A percentile compares a stretch with the other conserved stretches of the same genome.
These are phyloP conservation scores for Castanea crenata DNA, from an alignment of 306 rosid genomes.

Conservation along the genomic window DNA sequence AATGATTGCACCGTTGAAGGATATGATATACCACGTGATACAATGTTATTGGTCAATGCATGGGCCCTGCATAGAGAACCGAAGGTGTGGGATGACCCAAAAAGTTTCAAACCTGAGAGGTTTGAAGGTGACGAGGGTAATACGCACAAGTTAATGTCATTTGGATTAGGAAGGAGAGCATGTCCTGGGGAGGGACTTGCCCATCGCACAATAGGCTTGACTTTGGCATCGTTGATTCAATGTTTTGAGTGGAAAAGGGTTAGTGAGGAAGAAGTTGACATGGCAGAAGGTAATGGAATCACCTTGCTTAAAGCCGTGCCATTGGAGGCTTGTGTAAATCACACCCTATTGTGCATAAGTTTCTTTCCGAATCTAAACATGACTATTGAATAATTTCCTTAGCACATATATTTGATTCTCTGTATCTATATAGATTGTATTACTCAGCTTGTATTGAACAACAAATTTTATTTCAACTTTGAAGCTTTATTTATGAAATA, in stretches of 20 bases:
- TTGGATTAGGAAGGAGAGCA: slow-evolving; percentile 17
- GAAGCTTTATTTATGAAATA: neutral
- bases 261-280: slow-evolving; percentile 22
- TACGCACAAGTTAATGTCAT: slow-evolving; percentile 18
- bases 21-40: neutral
- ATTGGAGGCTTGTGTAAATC: slow-evolving; percentile 38
- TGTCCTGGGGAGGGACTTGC: neutral
- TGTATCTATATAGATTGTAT: too few relatives aligned
- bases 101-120: slow-evolving; percentile 34
- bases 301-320: slow-evolving; percentile 36
- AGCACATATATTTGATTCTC: too few relatives aligned
- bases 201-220: neutral
- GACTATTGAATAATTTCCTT: neutral
- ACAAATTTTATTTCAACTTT: neutral
- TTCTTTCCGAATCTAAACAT: neutral
- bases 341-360: slow-evolving; percentile 2
- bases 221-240: slow-evolving; percentile 37
- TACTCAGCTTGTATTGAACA: too few relatives aligned
- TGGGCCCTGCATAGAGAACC: slow-evolving; percentile 47
- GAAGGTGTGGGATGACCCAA: slow-evolving; percentile 26
- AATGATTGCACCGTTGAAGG: neutral
- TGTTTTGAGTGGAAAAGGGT: slow-evolving; percentile 46
- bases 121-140: neutral
- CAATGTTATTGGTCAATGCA: slow-evolving; percentile 27
- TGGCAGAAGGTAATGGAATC: slow-evolving; percentile 33